Base-by-base conservation (phyloP, 352 stramenopile genomes). In the Phytophthora kernoviae region DNA sequence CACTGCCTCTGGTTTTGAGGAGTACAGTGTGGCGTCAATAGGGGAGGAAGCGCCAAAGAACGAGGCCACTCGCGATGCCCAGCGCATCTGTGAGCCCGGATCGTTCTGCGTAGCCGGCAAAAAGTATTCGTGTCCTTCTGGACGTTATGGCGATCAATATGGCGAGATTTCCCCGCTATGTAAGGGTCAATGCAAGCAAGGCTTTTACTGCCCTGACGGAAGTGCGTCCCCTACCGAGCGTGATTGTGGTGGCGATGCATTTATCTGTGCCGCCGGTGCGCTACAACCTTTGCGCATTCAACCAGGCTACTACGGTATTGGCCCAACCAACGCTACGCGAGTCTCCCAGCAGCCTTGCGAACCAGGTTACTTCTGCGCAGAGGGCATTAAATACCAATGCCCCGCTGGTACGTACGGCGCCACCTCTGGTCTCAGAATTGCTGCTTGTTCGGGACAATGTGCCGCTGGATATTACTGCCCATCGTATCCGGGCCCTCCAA, bases 291-390 rank as follows among this genome's bases (percentile, higher is more conserved):
- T 56, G 8, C 0, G n/a, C 0, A 69, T 92, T 1, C 32, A 54
- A 1, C 5, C 30, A 8, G 88, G 88, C 1, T 96, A 91, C 53
- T 95, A 94, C 60, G 83, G 79, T 9, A 43, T 90, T n/a, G 82
- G 78, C 11, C 50, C 44, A 34, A 77, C 63, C 4, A 88, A 87
- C 62, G 62, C 55, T 6, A 91, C 79, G 32, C 82, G 83, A 2
- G 88, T 84, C 30, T 64, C 71, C n/a, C 75, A 94, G 67, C 55
- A 50, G 8, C 54, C 72, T 21, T 97, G 90, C 33, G 77, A 90
- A n/a, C 57, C 63, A 30, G 87, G 88, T 10, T 86, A 78, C 50
- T 97, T 85, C 44, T 97, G 88, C 62, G 32, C 73, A 1, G 46
- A 72, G n/a, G 87, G 85, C 6, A 39, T 87, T 48, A 79, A 81